phyloP scores from a whole-genome alignment of 768 basidiomycete species.

The Tubosaeta brunneosetosa region DNA sequence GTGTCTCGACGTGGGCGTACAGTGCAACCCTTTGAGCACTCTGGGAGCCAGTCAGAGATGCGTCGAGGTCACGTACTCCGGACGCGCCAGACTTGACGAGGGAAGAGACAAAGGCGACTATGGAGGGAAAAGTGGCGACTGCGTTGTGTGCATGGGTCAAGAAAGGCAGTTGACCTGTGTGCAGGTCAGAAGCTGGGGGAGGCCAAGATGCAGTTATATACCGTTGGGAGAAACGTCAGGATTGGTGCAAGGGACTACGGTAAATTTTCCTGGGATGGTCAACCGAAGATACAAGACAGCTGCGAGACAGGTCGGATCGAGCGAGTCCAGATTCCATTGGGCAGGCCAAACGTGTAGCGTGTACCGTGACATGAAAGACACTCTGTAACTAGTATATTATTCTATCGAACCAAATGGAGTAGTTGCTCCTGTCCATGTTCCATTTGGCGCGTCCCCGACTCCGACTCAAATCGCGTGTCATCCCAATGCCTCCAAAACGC shows the following conservation, averaged over 20 bases:
- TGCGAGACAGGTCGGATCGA: conserved; percentile 62
- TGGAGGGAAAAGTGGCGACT: conserved; percentile 52
- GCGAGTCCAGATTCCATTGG: conserved; percentile 59
- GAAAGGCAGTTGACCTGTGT: conserved; percentile 66
- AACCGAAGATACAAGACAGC: conserved; percentile 67
- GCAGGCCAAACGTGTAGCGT: conserved; percentile 66
- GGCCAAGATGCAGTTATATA: conserved; percentile 33
- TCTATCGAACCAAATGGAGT: conserved; percentile 6
- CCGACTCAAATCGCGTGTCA: not conserved
- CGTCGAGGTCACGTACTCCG: conserved; percentile 44
- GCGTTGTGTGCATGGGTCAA: conserved; percentile 52
- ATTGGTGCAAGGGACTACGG: conserved; percentile 55
- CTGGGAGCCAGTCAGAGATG: conserved; percentile 40
- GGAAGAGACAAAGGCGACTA: conserved; percentile 60
- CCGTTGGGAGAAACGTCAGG: conserved; percentile 73
- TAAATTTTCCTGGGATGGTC: conserved; percentile 63
- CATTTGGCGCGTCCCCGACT: not conserved
- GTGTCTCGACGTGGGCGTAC: conserved; percentile 59
- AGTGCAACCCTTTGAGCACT: conserved; percentile 57
- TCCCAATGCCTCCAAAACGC: conserved; percentile 31
- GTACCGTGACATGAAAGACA: conserved; percentile 21
- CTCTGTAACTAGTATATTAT: too few species aligned
- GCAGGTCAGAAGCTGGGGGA: conserved; percentile 2
- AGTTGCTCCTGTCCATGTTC: not conserved
- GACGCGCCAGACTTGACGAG: conserved; percentile 34